Evolutionary conservation across 495 filamentous ascomycete genomes (phyloP), one percentile per base, ranked within the genome.

Genomic region (Cetradonia linearis): DNA sequence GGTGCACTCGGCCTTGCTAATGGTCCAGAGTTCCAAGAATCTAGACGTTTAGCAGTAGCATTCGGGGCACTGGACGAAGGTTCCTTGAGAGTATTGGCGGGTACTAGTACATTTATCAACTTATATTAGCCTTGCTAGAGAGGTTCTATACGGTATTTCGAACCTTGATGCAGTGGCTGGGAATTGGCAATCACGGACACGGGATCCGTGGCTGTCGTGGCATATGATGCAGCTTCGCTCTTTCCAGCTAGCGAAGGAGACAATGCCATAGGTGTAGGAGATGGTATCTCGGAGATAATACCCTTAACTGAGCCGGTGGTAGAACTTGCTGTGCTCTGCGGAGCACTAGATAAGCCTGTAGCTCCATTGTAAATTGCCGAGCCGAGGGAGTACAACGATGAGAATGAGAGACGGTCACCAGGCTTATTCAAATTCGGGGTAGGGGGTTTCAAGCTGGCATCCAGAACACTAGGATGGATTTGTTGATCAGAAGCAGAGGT

Each of bases 361-460:
- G 60, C 56, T 8, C 66, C 64, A 55, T 31, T 58, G 30, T 60
- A 61, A 31, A 68, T 59, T 25, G 75, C 78, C 9, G 81, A 84
- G 55, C 79, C 78, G 1, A 86, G 64, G 34, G 84, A 86, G 64
- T 84, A 84, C 44, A 86, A 67, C 11, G 85, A 86, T 14, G 83
- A 83, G 57, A 83, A 77, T 52, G 83, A 86, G 69, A 86, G 74
- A 31, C 85, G 80, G 65, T 85, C 83, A 23, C 73, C 77, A 38
- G 79, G 77, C n/a, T 73, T 56, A 63, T 75, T 74, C 38, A 68
- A 63, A 14, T 72, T 70, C 4, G 73, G 72, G n/a, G 31, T 58
- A 36, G 68, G 69, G 42, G 72, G 72, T 50, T 71, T 71, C 25
- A 78, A 61, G 31, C 72, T 73, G 28, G 77, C 66, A 42, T 84